Base-by-base conservation (phyloP, 345 rosid species). In the Pistacia integerrima region DNA sequence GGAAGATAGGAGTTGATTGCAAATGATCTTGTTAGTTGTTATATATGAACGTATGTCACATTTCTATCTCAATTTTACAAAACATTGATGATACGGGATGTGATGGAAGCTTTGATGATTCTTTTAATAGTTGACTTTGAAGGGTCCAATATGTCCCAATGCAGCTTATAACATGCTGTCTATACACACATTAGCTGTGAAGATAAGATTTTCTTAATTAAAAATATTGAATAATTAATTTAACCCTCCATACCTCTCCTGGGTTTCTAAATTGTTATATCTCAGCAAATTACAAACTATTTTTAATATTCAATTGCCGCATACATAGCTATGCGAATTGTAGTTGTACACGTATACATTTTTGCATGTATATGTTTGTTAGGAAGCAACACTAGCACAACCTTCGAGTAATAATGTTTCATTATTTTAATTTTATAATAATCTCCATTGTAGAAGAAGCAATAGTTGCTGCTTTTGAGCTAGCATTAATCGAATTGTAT, bases 111-210 rank as follows among this genome's bases (percentile, higher is more conserved):
- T 38, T 49, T 49, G 4, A 51, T 51, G 55, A 12, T 11, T 51
- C 55, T 51, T 49, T 30, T 46, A 30, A 48, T 49, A 7, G 57
- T 72, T 58, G 69, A 78, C 69, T 38, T 59, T 10, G 55, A 35
- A 33, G 38, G 30, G 81, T 66, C 78, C 68, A 61, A 57, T 5
- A 14, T 54, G 78, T 61, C 81, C 71, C 58, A 72, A 66, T 66
- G 73, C 80, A 48, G 61, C 44, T 41, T 57, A 72, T 72, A 44
- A 10, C 80, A 46, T 46, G 67, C 67, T 64, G 80, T 66, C 65
- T 30, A 33, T 14, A 20, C 4, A 59, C 4, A 17, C 41, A 41
- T 16, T 18, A 48, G 58, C 46, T 62, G 76, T 61, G 54, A 60
- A 16, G 44, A 60, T 72, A 60, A 25, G 11, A 22, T 58, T 58